Evolutionary conservation across 306 rosid genomes (phyloP), one percentile per base, ranked within the genome.

Genomic region (Gastrolobium bilobum): DNA sequence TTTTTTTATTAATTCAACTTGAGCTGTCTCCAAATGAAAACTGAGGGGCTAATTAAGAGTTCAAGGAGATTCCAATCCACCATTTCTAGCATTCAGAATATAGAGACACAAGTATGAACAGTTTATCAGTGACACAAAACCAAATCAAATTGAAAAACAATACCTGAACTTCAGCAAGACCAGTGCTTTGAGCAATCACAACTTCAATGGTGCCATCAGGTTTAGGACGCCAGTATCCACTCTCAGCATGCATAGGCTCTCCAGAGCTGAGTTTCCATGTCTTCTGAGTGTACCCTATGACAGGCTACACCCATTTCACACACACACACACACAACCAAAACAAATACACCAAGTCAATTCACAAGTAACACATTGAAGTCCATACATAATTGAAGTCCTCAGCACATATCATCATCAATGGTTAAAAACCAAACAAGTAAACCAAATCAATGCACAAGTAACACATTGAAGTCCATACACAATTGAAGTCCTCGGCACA

Each of bases 221-320:
- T 79, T 84, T 88, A 62, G 95, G 97, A 50, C 92, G 88, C 98
- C 98, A 93, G 63, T 77, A 91, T 30, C 97, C 97, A 84, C 93
- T 90, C 89, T 93, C 95, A 4, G 93, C 87, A 77, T 91, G 97
- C 97, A 93, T 93, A 8, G 93, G 90, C 88, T 91, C 98, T 9
- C 92, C 89, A 13, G 92, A 93, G 59, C 69, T 79, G 58, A 90
- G 84, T 53, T 89, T 91, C 98, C 97, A 91, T 68, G 97, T 91
- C 90, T 90, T 93, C 82, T 93, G 97, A 33, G 82, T 79, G 79
- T 93, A 93, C 64, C 90, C 89, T 37, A 93, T 88, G 40, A 87
- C 91, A 8, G 95, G 92, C 95, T 87, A 81, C 75, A 78, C 84
- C 69, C 90, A 81, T 78, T 40, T 76, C 79, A 72, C 6, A 58